phyloP scores from a whole-genome alignment of 352 stramenopile species.

The Pythium volutum region DNA sequence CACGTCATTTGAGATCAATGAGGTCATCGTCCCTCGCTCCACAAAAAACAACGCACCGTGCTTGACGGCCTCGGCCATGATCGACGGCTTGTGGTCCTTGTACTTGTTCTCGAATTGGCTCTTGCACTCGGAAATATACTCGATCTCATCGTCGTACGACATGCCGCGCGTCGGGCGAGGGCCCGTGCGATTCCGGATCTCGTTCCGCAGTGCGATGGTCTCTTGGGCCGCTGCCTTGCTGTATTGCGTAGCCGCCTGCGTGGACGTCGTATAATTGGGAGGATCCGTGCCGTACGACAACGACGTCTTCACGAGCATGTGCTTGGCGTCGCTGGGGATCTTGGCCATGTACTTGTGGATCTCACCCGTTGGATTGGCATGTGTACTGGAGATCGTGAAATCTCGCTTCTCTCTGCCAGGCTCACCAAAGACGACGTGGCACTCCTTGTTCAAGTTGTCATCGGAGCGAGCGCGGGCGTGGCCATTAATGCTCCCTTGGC shows the following conservation, averaged over 20 bases:
- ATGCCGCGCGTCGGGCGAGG: conserved; percentile 52
- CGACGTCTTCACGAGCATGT: conserved; percentile 61
- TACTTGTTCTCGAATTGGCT: conserved; percentile 70
- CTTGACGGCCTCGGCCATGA: conserved; percentile 74
- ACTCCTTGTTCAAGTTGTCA: conserved; percentile 61
- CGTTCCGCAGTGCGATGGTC: conserved; percentile 57
- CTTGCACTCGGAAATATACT: conserved; percentile 77
- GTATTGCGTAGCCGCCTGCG: conserved; percentile 66
- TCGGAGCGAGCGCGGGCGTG: conserved; percentile 1
- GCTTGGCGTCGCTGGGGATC: conserved; percentile 44
- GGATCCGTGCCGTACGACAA: conserved; percentile 51
- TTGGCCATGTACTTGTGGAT: conserved; percentile 61
- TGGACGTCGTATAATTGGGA: conserved; percentile 55
- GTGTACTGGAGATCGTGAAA: conserved; percentile 51
- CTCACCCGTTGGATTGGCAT: conserved; percentile 58
- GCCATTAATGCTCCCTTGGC: conserved; percentile 1
- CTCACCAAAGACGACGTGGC: conserved; percentile 63
- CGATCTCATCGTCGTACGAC: conserved; percentile 74
- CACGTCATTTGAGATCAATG: neutral
- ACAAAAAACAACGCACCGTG: conserved; percentile 38
- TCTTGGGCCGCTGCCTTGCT: conserved; percentile 51
- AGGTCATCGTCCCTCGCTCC: neutral
- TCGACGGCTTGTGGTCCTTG: conserved; percentile 63
- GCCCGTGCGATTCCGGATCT: conserved; percentile 63
- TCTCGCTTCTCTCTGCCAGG: conserved; percentile 47